A percentile compares a stretch with the other conserved stretches of the same genome.
These are phyloP conservation scores for Mycena vulgaris DNA, from an alignment of 768 basidiomycete genomes.

Conservation along the genomic window DNA sequence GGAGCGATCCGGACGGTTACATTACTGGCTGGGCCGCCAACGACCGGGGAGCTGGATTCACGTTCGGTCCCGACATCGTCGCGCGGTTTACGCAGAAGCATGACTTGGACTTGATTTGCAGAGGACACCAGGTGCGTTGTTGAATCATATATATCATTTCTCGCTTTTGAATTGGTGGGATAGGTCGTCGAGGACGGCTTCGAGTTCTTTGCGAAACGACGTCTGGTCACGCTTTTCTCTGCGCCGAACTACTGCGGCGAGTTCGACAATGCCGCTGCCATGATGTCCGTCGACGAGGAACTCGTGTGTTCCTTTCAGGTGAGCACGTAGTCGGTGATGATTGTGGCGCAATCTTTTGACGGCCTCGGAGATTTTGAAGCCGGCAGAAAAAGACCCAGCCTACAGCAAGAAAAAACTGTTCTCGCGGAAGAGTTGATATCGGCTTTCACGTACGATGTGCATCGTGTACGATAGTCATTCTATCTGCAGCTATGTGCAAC, in stretches of 20 bases:
- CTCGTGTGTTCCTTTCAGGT: constrained; percentile 98
- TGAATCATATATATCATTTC: too few relatives aligned
- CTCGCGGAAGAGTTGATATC: too few relatives aligned
- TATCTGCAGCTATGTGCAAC: too few relatives aligned
- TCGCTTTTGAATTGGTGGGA: too few relatives aligned
- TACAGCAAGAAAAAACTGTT: too few relatives aligned
- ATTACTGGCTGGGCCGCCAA: constrained; percentile 99
- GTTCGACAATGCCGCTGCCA: constrained; percentile 98
- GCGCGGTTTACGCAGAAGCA: constrained; percentile 98
- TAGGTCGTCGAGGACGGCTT: constrained; percentile 96
- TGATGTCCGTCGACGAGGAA: constrained; percentile 99
- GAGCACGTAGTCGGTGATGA: too few relatives aligned
- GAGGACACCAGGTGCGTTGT: constrained; percentile 96
- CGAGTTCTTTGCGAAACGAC: constrained; percentile 74
- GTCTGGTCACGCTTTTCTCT: constrained; percentile 98
- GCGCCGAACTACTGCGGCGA: constrained; percentile 96
- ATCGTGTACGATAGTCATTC: too few relatives aligned
- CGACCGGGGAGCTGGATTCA: constrained; percentile 98
- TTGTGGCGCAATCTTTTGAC: not conserved
- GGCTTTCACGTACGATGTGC: too few relatives aligned
- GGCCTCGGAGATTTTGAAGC: not conserved
- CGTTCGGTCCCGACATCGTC: constrained; percentile 99
- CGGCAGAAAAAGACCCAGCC: not conserved
- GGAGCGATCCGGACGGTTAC: constrained; percentile 99
- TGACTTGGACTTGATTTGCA: constrained; percentile 98